Percentiles rank a stretch among this genome's conserved stretches.
Conservation (phyloP, 352 stramenopile species). For the Globisporangium abappressorium region DNA sequence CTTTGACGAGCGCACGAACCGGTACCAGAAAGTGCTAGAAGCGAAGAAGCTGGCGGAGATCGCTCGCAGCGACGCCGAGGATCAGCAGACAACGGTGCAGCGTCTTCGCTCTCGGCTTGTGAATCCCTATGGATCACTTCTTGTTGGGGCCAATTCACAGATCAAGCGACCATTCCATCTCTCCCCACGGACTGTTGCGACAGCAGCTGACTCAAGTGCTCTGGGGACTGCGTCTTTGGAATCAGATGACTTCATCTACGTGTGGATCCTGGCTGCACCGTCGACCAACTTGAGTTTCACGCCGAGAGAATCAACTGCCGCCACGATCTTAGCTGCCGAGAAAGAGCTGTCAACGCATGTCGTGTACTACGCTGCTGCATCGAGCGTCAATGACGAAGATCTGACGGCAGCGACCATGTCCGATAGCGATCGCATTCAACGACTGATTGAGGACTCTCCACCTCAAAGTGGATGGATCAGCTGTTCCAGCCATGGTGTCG, state of each 20-base stretch:
- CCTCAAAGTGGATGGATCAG: constrained; percentile 53
- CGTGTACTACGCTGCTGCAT: constrained; percentile 61
- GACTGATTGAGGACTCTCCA: constrained; percentile 25
- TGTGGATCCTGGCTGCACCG: constrained; percentile 57
- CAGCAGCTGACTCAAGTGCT: too few species aligned
- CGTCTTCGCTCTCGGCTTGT: constrained; percentile 29
- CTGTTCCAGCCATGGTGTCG: constrained; percentile 43
- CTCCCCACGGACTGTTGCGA: background rate
- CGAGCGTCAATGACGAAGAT: constrained; percentile 18
- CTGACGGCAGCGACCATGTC: background rate
- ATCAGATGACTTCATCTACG: constrained; percentile 23
- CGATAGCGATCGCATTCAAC: constrained; percentile 19
- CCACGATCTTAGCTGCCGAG: constrained; percentile 30
- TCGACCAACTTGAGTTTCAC: constrained; percentile 48
- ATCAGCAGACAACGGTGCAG: constrained; percentile 26
- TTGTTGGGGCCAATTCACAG: background rate
- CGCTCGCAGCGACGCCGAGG: constrained; percentile 38
- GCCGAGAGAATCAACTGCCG: constrained; percentile 31
- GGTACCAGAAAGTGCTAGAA: constrained; percentile 54
- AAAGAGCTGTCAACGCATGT: constrained; percentile 69
- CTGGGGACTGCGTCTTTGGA: background rate
- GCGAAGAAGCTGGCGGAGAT: constrained; percentile 48
- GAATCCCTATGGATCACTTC: constrained; percentile 41
- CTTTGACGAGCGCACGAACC: constrained; percentile 56
- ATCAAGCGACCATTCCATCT: constrained; percentile 11